Percentiles rank a stretch among this genome's conserved stretches.
Conservation (phyloP, 805 yeast genomes). For the Saccharomycopsis schoenii region DNA sequence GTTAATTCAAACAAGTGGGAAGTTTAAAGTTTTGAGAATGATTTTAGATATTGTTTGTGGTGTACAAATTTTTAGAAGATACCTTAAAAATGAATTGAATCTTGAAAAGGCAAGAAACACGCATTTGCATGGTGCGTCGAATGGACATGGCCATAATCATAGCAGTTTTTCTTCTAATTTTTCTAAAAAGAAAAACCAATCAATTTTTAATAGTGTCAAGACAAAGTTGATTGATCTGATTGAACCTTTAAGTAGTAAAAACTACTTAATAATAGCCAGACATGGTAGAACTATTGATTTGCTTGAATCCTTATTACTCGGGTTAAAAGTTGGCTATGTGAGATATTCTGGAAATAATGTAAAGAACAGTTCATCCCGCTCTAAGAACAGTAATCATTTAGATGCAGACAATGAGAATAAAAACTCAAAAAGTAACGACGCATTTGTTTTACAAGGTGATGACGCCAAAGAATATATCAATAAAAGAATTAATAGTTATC, state of each 20-base stretch:
- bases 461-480: not conserved
- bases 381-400: not conserved
- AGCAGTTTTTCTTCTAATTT: not conserved
- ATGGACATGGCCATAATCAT: not conserved
- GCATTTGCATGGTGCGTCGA: conserved; percentile 14
- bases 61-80: conserved; percentile 29
- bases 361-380: conserved; percentile 29
- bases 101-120: not conserved
- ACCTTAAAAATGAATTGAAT: conserved; percentile 7
- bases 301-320: conserved; percentile 59
- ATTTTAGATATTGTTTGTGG: conserved; percentile 38
- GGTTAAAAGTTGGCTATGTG: conserved; percentile 45
- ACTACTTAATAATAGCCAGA: conserved; percentile 62
- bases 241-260: conserved; percentile 25
- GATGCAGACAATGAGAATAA: not conserved
- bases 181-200: conserved; percentile 10
- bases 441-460: not conserved
- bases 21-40: conserved; percentile 62
- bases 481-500: conserved; percentile 4
- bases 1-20: conserved; percentile 73
- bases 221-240: conserved; percentile 2
- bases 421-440: not conserved
- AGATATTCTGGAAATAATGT: conserved; percentile 56
- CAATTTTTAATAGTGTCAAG: conserved; percentile 6
- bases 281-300: conserved; percentile 64